phyloP scores from a whole-genome alignment of 345 rosid genomes.

The Anacardium occidentale region DNA sequence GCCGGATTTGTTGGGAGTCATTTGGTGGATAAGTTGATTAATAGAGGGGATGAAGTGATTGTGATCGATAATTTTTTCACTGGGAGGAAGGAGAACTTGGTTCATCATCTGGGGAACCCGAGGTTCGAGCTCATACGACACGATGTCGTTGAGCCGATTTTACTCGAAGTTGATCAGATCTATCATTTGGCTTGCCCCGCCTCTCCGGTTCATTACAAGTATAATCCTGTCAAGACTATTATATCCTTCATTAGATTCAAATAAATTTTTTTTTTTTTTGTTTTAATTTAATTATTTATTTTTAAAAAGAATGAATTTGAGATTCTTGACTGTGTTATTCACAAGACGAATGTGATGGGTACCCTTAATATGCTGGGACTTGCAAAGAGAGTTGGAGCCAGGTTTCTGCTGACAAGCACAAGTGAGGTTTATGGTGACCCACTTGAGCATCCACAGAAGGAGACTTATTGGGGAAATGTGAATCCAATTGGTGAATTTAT shows the following conservation, averaged over 20 bases:
- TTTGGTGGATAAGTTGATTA: conserved; percentile 85
- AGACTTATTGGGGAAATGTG: conserved; percentile 97
- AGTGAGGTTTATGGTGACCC: conserved; percentile 99
- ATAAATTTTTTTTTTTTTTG: background rate
- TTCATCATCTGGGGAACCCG: conserved; percentile 73
- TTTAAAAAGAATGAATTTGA: conserved; percentile 10
- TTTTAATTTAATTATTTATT: conserved; percentile 12
- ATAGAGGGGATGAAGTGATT: conserved; percentile 90
- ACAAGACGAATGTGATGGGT: conserved; percentile 99
- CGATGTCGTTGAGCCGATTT: conserved; percentile 93
- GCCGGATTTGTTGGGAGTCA: conserved; percentile 99
- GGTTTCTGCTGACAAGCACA: conserved; percentile 93
- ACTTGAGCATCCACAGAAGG: conserved; percentile 98
- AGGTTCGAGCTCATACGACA: conserved; percentile 95
- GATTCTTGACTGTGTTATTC: conserved; percentile 50
- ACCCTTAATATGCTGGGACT: conserved; percentile 97
- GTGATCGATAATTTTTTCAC: conserved; percentile 96
- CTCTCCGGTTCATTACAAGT: conserved; percentile 96
- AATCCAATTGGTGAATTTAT: conserved; percentile 75
- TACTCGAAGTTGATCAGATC: conserved; percentile 97
- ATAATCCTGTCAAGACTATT: conserved; percentile 95
- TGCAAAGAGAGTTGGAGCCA: conserved; percentile 97
- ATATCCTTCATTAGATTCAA: conserved; percentile 56
- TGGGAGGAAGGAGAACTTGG: conserved; percentile 90
- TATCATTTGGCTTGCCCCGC: conserved; percentile 99